Conservation (phyloP, 306 rosid genomes). For the Canavalia gladiata region DNA sequence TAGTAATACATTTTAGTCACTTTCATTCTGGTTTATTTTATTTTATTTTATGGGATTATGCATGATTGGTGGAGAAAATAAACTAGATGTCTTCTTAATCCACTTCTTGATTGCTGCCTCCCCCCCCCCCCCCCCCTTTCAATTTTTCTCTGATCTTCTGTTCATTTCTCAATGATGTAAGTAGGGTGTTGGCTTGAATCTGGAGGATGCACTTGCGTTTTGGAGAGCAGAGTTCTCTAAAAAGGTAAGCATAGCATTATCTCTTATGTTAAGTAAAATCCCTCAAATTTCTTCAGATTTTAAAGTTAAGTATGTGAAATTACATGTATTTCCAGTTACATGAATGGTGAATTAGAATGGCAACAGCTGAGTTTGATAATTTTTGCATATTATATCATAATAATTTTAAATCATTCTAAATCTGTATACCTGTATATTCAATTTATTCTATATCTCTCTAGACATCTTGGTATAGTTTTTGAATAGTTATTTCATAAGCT, state of each 20-base stretch:
- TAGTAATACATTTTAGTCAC: constrained; percentile 17
- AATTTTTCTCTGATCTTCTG: constrained; percentile 16
- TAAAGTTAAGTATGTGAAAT: constrained; percentile 18
- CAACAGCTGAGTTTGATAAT: constrained; percentile 5
- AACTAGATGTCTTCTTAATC: constrained; percentile 25
- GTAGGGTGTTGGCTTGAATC: constrained; percentile 93
- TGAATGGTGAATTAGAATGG: constrained; percentile 19
- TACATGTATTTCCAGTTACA: constrained; percentile 17
- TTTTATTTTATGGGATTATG: neutral
- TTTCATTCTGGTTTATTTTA: neutral
- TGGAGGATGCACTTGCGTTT: constrained; percentile 94
- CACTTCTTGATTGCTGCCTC: constrained; percentile 1
- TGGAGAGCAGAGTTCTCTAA: constrained; percentile 96
- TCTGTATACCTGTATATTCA: constrained; percentile 19
- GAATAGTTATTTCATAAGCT: constrained; percentile 16
- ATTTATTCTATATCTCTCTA: constrained; percentile 28
- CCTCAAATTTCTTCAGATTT: constrained; percentile 23
- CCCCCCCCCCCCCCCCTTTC: neutral
- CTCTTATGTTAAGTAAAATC: constrained; percentile 6
- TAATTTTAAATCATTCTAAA: constrained; percentile 22
- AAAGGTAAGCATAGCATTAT: constrained; percentile 59
- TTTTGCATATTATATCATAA: constrained; percentile 9
- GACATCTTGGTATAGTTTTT: constrained; percentile 28
- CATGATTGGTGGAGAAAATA: constrained; percentile 23
- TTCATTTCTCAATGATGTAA: constrained; percentile 38